Evolutionary conservation across 768 basidiomycete genomes (phyloP).

Genomic region (Termitomyces sp.): DNA sequence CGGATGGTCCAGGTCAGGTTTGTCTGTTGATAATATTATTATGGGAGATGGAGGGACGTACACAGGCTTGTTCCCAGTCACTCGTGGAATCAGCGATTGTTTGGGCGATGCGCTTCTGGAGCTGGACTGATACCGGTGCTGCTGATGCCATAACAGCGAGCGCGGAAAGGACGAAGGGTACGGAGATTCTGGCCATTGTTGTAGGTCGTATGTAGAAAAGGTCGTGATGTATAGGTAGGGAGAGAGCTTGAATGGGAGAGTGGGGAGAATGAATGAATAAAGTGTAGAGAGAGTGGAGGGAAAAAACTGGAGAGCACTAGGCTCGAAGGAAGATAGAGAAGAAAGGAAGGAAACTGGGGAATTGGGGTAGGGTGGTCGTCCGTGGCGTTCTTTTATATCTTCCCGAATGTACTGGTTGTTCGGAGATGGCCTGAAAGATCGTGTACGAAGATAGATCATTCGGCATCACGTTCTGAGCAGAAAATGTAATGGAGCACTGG

Average conservation of each 20-base stretch:
- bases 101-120: conserved; percentile 48
- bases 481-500: too few relatives aligned
- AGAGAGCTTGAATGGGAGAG: not conserved
- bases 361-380: not conserved
- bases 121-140: conserved; percentile 22
- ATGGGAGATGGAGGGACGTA: conserved; percentile 22
- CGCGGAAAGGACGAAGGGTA: conserved; percentile 28
- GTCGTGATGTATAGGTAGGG: not conserved
- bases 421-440: not conserved
- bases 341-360: not conserved
- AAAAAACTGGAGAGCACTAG: not conserved
- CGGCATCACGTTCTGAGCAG: not conserved
- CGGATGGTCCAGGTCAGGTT: too few relatives aligned
- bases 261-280: not conserved
- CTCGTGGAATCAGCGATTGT: conserved; percentile 42
- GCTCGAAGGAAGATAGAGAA: not conserved
- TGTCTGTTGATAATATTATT: too few relatives aligned
- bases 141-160: conserved; percentile 26
- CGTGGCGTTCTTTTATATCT: not conserved
- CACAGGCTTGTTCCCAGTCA: conserved; percentile 52
- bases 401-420: not conserved
- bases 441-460: not conserved
- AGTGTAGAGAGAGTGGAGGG: not conserved
- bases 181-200: conserved; percentile 28
- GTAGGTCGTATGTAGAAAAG: not conserved